Evolutionary conservation across 2,329 filamentous ascomycete genomes (phyloP), one percentile per base, ranked within the genome.

Genomic region (Cytospora paraplurivora): DNA sequence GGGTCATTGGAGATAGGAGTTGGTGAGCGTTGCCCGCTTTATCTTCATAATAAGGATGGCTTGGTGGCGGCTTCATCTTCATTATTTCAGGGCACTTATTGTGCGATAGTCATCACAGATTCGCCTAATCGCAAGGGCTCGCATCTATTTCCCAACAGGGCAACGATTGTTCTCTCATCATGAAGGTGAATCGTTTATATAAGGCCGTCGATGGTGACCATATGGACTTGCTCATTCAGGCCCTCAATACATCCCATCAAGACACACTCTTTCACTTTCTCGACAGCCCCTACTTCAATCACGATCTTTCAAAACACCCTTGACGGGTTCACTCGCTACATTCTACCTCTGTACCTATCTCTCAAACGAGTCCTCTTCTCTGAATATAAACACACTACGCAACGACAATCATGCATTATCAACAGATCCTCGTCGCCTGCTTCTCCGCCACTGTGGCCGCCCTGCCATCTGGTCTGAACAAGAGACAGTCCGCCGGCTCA

Each of bases 381-480:
- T n/a, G n/a, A n/a, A n/a, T n/a, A n/a, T n/a, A n/a, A n/a, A n/a
- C n/a, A n/a, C n/a, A n/a, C 12, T 19, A 12, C 15, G 32, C 41
- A 55, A 50, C 33, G 19, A 33, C 59, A 55, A 3, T 10, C 27
- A 61, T 61, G 52, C 38, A 63, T 47, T 44, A 51, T 27, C 54
- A 62, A 34, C 35, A 49, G 38, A 49, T 62, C 12, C 37, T 62
- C 49, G 19, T 58, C 27, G 60, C 49, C 19, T 56, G 44, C 60
- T 58, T 58, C 47, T 57, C 54, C 47, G 37, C 54, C 54, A 53
- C 49, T 44, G 54, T 49, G 34, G 54, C 53, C 19, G 60, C 47
- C 3, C 44, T 58, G n/a, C 60, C 60, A 10, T 19, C 51, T 1
- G 21, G 8, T 13, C 21, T 49, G 3, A 49, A 49, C 38, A 52